Conservation (phyloP, 805 yeast species). For the Zygosaccharomyces kombuchaensis region DNA sequence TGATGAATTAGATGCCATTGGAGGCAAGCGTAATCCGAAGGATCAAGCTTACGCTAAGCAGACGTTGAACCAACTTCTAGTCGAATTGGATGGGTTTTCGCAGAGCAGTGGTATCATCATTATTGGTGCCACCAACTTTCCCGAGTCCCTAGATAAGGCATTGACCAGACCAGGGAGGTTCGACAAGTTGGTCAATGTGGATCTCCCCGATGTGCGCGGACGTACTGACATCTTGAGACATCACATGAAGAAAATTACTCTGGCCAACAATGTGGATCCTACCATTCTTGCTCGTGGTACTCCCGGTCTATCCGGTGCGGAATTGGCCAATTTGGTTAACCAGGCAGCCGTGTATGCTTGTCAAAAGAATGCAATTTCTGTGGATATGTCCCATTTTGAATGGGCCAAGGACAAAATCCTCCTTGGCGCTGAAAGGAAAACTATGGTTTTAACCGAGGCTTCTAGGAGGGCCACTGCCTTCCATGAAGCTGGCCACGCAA, state of each 20-base stretch:
- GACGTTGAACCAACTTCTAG: slow-evolving; percentile 90
- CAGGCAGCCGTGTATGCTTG: slow-evolving; percentile 98
- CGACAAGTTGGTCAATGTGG: slow-evolving; percentile 92
- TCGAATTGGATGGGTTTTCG: slow-evolving; percentile 92
- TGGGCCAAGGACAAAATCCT: slow-evolving; percentile 99
- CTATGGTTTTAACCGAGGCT: slow-evolving; percentile 97
- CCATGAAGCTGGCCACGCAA: slow-evolving; percentile 99
- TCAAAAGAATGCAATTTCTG: slow-evolving; percentile 84
- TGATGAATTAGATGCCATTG: slow-evolving; percentile 98
- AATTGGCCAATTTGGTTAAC: slow-evolving; percentile 88
- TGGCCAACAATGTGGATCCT: slow-evolving; percentile 81
- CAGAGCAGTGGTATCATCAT: slow-evolving; percentile 91
- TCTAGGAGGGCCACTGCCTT: slow-evolving; percentile 90
- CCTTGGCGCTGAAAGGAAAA: slow-evolving; percentile 96
- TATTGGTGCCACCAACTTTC: slow-evolving; percentile 98
- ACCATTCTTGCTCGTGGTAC: slow-evolving; percentile 92
- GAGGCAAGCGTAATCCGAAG: slow-evolving; percentile 94
- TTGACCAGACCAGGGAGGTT: slow-evolving; percentile 97
- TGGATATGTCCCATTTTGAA: slow-evolving; percentile 87
- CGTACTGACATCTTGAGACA: slow-evolving; percentile 87
- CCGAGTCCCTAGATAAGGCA: slow-evolving; percentile 94
- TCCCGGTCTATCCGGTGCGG: slow-evolving; percentile 98
- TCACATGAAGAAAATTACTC: slow-evolving; percentile 87
- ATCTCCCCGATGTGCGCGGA: slow-evolving; percentile 96
- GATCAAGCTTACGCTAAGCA: slow-evolving; percentile 98